Evolutionary conservation across 371 early-diverging fungal genomes (phyloP), one percentile per base, ranked within the genome.

Genomic region (Umbelopsis sp.): DNA sequence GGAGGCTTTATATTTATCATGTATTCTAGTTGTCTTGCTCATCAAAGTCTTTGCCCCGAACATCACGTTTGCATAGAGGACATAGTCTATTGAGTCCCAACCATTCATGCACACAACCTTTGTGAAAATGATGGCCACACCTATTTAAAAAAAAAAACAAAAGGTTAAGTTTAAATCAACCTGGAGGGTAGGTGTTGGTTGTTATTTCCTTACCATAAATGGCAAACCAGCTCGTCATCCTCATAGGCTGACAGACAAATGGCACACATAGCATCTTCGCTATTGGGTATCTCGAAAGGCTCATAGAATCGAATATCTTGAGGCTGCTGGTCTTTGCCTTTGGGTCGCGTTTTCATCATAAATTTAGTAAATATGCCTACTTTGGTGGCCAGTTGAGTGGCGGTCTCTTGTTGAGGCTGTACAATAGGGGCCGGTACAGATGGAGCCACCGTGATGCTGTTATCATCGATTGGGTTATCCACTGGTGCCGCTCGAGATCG

Each of bases 181-280:
- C 22, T 22, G 22, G 22, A 22, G 22, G 22, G 22, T 22, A 0
- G 0, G 22, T 22, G 41, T n/a, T n/a, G 41, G 41, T 41, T 29
- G 57, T 35, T 57, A 52, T 25, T 24, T 35, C 32, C 62, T 71
- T 79, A 89, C 74, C 85, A 84, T 67, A 89, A 65, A 50, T 80
- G 78, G 65, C 89, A 83, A 8, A 91, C 72, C 32, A 83, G 77
- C 57, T 89, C 91, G 38, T 82, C 79, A 66, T 87, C 87, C 66
- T 89, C 91, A 67, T 89, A 91, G 1, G 83, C 82, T 50, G 86
- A 82, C 41, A 91, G 70, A 68, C 91, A 91, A 48, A 91, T 89
- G 41, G 86, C 83, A 64, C 91, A 91, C 4, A 84, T 73, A 46
- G 83, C 85, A 63, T 87, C 86, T 46, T 77, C 82, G 46, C 72